Evolutionary conservation across 129 eudicot genomes (phyloP).

Genomic region (Escallonia herrerae): DNA sequence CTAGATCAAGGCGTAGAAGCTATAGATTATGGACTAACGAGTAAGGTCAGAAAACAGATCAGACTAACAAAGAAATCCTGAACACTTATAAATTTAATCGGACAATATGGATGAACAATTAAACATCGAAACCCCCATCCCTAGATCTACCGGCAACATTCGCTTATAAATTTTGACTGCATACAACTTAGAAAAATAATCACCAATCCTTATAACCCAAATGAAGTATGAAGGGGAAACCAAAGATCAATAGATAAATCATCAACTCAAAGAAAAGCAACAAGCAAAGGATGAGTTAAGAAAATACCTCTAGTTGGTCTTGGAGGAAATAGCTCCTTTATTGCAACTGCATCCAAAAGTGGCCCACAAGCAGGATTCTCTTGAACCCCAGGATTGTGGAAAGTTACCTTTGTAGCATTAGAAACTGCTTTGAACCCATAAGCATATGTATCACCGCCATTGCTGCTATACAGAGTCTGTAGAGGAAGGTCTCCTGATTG

Average conservation of each 20-base stretch:
- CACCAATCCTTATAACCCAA: too few relatives aligned
- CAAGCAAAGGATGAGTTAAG: neutral
- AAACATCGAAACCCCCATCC: too few relatives aligned
- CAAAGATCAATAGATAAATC: neutral
- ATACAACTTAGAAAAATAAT: too few relatives aligned
- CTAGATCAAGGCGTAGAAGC: too few relatives aligned
- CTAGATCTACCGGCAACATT: too few relatives aligned
- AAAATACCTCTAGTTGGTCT: conserved; percentile 41
- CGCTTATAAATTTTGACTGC: too few relatives aligned
- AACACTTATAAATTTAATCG: too few relatives aligned
- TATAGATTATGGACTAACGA: too few relatives aligned
- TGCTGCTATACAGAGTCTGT: conserved; percentile 75
- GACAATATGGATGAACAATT: too few relatives aligned
- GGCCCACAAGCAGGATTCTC: conserved; percentile 95
- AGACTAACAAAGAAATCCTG: too few relatives aligned
- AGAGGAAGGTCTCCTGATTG: conserved; percentile 76
- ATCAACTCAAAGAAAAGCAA: neutral
- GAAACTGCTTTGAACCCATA: conserved; percentile 64
- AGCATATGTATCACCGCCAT: conserved; percentile 72
- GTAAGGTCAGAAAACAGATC: too few relatives aligned
- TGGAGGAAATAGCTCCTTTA: conserved; percentile 72
- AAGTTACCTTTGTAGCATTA: conserved; percentile 29
- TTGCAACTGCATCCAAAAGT: conserved; percentile 76
- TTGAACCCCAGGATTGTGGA: conserved; percentile 72
- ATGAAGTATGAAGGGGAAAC: too few relatives aligned